Conservation (phyloP, 148 eudicot genomes). For the Limonium bicolor region DNA sequence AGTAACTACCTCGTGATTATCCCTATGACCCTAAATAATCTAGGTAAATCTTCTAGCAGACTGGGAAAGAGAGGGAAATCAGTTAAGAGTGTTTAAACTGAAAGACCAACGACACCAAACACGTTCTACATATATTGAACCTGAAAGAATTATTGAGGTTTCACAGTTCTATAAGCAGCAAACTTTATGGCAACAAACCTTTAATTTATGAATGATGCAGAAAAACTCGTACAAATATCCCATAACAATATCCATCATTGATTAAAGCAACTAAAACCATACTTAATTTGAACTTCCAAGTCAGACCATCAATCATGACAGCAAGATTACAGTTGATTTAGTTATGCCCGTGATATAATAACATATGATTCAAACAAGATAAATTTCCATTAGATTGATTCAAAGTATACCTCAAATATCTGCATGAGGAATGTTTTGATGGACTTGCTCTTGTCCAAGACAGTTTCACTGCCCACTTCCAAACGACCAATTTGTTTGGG, state of each 20-base stretch:
- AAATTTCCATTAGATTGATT: neutral
- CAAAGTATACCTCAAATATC: constrained; percentile 60
- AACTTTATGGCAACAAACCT: too few species aligned
- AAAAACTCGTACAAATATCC: neutral
- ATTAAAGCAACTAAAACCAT: neutral
- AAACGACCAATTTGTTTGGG: constrained; percentile 83
- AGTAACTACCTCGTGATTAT: too few species aligned
- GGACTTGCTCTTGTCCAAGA: constrained; percentile 96
- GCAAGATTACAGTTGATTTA: neutral
- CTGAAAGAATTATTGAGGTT: too few species aligned
- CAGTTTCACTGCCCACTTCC: constrained; percentile 99
- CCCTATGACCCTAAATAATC: too few species aligned
- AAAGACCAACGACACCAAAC: too few species aligned
- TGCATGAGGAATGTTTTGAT: constrained; percentile 98
- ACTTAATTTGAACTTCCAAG: neutral
- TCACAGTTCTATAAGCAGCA: too few species aligned
- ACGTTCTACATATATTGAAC: too few species aligned
- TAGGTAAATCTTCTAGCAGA: too few species aligned
- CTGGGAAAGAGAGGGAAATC: too few species aligned
- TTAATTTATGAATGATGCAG: too few species aligned
- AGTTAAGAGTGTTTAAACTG: too few species aligned
- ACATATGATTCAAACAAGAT: neutral
- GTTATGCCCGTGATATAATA: neutral
- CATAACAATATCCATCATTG: neutral
- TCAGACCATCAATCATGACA: neutral